Conservation (phyloP, 2,329 filamentous ascomycete genomes). For the Penicillium sp. region DNA sequence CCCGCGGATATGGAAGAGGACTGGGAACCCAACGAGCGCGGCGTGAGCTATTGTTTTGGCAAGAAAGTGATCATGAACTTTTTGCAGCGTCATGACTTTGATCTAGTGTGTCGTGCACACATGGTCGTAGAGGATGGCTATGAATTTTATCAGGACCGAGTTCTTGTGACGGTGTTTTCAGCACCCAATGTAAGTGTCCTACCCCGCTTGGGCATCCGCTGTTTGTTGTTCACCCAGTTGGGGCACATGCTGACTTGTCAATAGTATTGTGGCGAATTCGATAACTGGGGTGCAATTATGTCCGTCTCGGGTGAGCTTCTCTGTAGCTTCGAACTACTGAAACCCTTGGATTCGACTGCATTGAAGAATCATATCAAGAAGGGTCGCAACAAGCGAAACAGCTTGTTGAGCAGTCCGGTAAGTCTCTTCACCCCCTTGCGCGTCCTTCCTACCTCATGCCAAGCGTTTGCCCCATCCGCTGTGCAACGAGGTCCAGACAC, state of each 20-base stretch:
- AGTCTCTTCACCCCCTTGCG: conserved; percentile 47
- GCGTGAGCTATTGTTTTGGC: conserved; percentile 97
- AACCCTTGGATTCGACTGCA: conserved; percentile 92
- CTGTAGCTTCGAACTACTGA: conserved; percentile 95
- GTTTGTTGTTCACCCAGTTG: neutral
- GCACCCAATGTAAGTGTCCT: conserved; percentile 81
- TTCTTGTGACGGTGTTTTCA: conserved; percentile 95
- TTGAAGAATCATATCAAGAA: conserved; percentile 99
- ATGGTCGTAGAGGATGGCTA: conserved; percentile 99
- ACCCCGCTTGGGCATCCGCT: neutral
- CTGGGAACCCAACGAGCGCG: conserved; percentile 96
- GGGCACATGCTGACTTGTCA: conserved; percentile 29
- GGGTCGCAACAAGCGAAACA: conserved; percentile 89
- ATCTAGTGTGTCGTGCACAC: conserved; percentile 93
- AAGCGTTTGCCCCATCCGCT: conserved; percentile 22
- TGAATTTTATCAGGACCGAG: conserved; percentile 95
- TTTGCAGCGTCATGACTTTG: conserved; percentile 91
- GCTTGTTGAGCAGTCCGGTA: conserved; percentile 95
- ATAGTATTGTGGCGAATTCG: conserved; percentile 98
- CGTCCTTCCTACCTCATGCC: conserved; percentile 22
- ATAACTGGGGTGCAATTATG: conserved; percentile 99
- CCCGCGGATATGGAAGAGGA: conserved; percentile 97
- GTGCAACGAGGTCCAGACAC: conserved; percentile 29
- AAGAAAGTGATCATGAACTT: conserved; percentile 99
- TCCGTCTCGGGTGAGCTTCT: conserved; percentile 91